Percentiles rank a stretch among this genome's conserved stretches.
These are phyloP conservation scores for Kondoa malvinella DNA, from an alignment of 768 basidiomycete genomes.

Conservation along the genomic window DNA sequence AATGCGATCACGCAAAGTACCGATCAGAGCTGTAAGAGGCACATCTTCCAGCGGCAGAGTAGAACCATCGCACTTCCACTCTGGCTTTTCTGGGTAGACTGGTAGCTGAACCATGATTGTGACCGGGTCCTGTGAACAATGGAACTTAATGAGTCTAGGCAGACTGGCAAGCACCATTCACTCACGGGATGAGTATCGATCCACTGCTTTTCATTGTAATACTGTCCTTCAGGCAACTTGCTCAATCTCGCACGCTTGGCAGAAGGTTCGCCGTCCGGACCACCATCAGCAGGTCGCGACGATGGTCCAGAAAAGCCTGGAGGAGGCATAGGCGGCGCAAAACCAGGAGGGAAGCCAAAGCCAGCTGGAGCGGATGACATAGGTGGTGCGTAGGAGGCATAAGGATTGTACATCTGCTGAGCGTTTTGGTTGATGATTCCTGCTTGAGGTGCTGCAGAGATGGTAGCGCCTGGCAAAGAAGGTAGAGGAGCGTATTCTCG, in stretches of 20 bases:
- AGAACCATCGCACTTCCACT: constrained; percentile 79
- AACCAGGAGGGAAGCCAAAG: constrained; percentile 1
- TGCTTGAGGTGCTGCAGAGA: constrained; percentile 70
- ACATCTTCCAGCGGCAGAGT: constrained; percentile 62
- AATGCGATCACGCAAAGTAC: constrained; percentile 77
- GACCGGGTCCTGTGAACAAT: constrained; percentile 53
- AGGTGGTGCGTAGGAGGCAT: neutral
- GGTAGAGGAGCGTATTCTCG: constrained; percentile 16
- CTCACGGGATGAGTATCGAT: constrained; percentile 16
- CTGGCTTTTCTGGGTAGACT: constrained; percentile 59
- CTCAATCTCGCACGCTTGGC: constrained; percentile 76
- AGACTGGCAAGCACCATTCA: neutral
- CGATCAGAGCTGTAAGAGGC: constrained; percentile 66
- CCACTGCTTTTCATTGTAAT: constrained; percentile 53
- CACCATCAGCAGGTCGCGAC: constrained; percentile 16
- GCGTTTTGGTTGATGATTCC: neutral
- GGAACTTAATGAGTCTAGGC: neutral
- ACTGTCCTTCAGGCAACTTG: constrained; percentile 63
- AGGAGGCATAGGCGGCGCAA: neutral
- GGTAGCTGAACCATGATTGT: constrained; percentile 72
- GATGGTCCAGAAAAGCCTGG: neutral
- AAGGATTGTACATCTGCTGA: neutral
- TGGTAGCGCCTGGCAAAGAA: constrained; percentile 49
- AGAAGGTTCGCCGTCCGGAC: constrained; percentile 48
- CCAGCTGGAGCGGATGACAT: neutral